Base-by-base conservation (phyloP, 345 rosid genomes). In the Arabidopsis suecica region DNA sequence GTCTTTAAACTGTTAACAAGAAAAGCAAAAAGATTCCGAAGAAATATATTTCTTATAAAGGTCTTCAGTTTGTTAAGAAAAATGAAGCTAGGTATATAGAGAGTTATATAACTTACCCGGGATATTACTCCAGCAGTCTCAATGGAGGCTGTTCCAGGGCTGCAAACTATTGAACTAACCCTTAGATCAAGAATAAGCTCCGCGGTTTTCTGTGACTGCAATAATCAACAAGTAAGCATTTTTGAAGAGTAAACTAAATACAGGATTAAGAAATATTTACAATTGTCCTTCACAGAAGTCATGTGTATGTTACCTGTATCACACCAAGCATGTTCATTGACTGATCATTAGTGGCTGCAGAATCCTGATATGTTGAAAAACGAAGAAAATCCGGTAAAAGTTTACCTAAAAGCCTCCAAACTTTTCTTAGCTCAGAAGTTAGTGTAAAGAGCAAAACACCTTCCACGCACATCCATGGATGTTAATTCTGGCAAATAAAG, bases 131-230 rank as follows among this genome's bases (percentile, higher is more conserved):
- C 72, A 34, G 95, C 93, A 58, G 96, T 87, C 67, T 85, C 93
- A 28, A 68, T 60, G 74, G 88, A 85, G 34, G 95, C 88, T 55
- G 77, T 76, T 47, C 62, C 74, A 6, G 90, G 80, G 74, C 95
- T 81, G 84, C 91, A 85, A 47, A 87, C 69, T 44, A 91, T 65
- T 12, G 90, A 82, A 79, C 83, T 77, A 71, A 89, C 84, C 73
- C 86, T 86, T 83, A 78, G 51, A 86, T 93, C 97, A 76, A 91
- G 98, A 78, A 93, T 89, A 65, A 91, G 83, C 85, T 93, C 98
- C 16, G 96, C 96, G 68, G 82, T 88, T 85, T 93, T 93, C 85
- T 91, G 98, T 78, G 96, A 82, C 97, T 93, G 88, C 80, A 84
- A 5, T 33, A 36, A 55, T 62, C 66, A 41, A 67, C 49, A 82